Evolutionary conservation across 371 early-diverging fungal species (phyloP), one percentile per base, ranked within the genome.

Genomic region (Chytridium lagenaria): DNA sequence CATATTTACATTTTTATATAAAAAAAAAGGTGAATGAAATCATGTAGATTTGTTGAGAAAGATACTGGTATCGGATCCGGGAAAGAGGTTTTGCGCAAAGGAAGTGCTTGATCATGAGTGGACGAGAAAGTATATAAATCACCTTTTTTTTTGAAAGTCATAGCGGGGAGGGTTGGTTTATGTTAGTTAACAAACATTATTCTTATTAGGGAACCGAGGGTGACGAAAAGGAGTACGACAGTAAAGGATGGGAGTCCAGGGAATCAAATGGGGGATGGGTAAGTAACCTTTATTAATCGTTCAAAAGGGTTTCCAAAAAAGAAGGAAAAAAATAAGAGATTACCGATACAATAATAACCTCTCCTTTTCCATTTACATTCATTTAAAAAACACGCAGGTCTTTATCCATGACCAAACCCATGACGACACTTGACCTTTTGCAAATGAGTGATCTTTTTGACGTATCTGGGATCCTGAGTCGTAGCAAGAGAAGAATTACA

Each of bases 341-440:
- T 16, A 34, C 31, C 19, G n/a, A n/a, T n/a, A n/a, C n/a, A n/a
- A n/a, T n/a, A n/a, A n/a, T n/a, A n/a, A n/a, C n/a, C n/a, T n/a
- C n/a, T n/a, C n/a, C n/a, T n/a, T n/a, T n/a, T n/a, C n/a, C n/a
- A n/a, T n/a, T 52, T 50, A 33, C 59, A 12, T 23, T 38, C 16
- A 36, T 38, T 19, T 61, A 34, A 34, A 34, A 55, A 15, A 10
- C 2, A 23, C 50, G 44, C 2, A 55, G 70, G 38, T 26, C 49
- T 44, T 5, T 23, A 19, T n/a, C n/a, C n/a, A n/a, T n/a, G n/a
- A n/a, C n/a, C n/a, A 37, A 40, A 44, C 1, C 40, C n/a, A 26
- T 59, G 2, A 70, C 28, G 5, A 44, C 44, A 12, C 50, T 72
- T 37, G 72, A 72, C 5, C 65, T 71, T 19, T 15, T 71, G 50